Conservation (phyloP, 139 green algal species). For the Chlamydomonas applanata region DNA sequence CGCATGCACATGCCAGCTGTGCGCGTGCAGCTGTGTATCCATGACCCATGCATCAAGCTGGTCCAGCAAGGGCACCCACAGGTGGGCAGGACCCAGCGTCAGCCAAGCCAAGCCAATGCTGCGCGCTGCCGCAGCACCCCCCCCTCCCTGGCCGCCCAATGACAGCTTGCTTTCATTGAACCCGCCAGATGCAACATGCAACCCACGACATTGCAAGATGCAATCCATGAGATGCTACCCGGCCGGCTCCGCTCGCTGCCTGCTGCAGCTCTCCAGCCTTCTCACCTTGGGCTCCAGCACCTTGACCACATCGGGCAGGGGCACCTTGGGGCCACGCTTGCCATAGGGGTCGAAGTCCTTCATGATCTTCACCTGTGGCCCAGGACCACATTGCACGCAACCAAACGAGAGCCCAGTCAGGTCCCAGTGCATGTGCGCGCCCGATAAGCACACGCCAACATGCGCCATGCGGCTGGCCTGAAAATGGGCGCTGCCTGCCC, state of each 20-base stretch:
- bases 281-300: slow-evolving; percentile 56
- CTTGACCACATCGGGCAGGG: slow-evolving; percentile 94
- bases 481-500: too few species aligned
- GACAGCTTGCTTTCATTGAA: too few species aligned
- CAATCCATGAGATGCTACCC: too few species aligned
- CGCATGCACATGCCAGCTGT: not conserved
- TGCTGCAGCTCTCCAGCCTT: too few species aligned
- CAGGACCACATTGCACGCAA: not conserved
- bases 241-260: too few species aligned
- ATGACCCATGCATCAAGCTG: not conserved
- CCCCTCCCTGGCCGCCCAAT: too few species aligned
- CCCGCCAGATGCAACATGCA: too few species aligned
- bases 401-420: not conserved
- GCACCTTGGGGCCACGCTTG: slow-evolving; percentile 87
- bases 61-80: not conserved
- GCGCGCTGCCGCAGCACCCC: too few species aligned
- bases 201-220: too few species aligned
- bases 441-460: not conserved
- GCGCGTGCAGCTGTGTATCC: not conserved
- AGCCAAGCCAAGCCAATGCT: too few species aligned
- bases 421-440: not conserved
- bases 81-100: not conserved
- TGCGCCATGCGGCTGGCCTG: too few species aligned
- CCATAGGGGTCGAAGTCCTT: slow-evolving; percentile 95
- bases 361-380: slow-evolving; percentile 93